Base-by-base conservation (phyloP, 2,329 filamentous ascomycete species). In the Diaporthe velutina region DNA sequence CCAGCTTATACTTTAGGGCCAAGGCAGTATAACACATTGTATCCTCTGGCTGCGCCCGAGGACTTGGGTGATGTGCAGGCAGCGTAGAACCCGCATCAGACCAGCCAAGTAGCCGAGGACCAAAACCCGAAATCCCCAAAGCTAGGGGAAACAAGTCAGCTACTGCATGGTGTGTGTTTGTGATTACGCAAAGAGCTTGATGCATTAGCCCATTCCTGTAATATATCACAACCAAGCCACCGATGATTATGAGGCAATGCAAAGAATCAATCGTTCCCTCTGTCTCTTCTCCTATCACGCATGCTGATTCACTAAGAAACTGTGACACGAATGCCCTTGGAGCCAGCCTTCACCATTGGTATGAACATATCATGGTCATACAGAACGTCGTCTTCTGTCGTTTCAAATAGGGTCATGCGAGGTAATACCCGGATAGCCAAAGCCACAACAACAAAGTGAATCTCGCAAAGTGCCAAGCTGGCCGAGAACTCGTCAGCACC, bases 281-380 rank as follows among this genome's bases (percentile, higher is more conserved):
- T 1, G 28, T 22, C 7, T n/a, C 30, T 25, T 17, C 17, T 15
- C 28, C 4, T 33, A 7, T 19, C 6, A 19, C 8, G 19, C 17
- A 42, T 28, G 7, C 19, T 28, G 8, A 12, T 28, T 28, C 38
- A n/a, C 12, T 38, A 73, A 57, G 61, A 58, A 15, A 73, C 45
- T 7, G 25, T 61, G 28, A 74, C 73, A 15, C 73, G 73, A 22
- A 74, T 60, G 15, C 73, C 73, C 19, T 64, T 71, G 57, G 45
- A 71, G 2, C 57, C 57, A 35, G 70, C 57, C 58, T 72, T 72
- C 12, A 61, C 30, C 70, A 72, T 72, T 3, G 61, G 71, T 58
- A 73, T 73, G 40, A 73, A 70, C 71, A 73, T 73, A 15, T 74
- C 73, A 74, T 71, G 68, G n/a, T 71, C 73, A 25, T 74, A 74